phyloP scores from a whole-genome alignment of 257 asterid genomes.

The Rubia yunnanensis region DNA sequence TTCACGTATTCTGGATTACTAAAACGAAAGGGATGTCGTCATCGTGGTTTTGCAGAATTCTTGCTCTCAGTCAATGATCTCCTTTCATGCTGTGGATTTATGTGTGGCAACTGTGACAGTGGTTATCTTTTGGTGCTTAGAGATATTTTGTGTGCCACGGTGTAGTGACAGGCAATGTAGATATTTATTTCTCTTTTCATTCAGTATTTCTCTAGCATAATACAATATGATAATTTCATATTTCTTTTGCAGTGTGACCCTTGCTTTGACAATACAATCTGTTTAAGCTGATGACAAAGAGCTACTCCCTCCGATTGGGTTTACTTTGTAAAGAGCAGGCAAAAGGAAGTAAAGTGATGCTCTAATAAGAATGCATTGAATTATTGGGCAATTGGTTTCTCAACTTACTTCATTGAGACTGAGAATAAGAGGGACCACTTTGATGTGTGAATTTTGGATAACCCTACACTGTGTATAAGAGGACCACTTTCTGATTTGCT shows the following conservation, averaged over 20 bases:
- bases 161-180: slow-evolving; percentile 84
- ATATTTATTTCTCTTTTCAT: background rate
- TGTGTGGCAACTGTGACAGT: slow-evolving; percentile 94
- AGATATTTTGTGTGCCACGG: slow-evolving; percentile 63
- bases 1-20: background rate
- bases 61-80: slow-evolving; percentile 89
- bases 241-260: slow-evolving; percentile 77
- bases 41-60: slow-evolving; percentile 37
- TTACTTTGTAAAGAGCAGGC: no score
- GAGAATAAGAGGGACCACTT: no score
- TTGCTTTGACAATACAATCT: slow-evolving; percentile 72
- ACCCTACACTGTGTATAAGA: no score
- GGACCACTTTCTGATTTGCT: no score
- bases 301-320: no score
- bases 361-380: no score
- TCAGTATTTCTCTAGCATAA: background rate
- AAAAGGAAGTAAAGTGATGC: no score
- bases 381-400: no score
- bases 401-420: no score
- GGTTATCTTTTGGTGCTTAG: slow-evolving; percentile 82
- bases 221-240: background rate
- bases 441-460: no score
- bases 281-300: no score
- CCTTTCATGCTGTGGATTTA: slow-evolving; percentile 78
- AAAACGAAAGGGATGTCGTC: background rate